Evolutionary conservation across 2,329 filamentous ascomycete genomes (phyloP).

Genomic region (Hypoxylon sp.): DNA sequence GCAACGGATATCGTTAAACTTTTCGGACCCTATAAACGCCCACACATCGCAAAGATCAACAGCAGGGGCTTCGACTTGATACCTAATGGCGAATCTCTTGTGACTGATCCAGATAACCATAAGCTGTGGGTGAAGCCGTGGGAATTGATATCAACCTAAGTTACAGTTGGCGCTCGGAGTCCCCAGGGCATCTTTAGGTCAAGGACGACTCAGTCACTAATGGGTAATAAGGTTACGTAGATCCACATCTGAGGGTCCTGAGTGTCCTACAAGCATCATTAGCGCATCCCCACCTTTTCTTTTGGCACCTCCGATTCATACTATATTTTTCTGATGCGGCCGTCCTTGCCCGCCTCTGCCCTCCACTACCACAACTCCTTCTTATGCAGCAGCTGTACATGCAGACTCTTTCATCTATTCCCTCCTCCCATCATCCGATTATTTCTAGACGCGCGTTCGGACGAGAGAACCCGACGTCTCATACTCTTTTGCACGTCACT

Average conservation of each 20-base stretch:
- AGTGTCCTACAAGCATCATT: not conserved
- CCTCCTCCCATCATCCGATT: constrained; percentile 14
- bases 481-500: constrained; percentile 14
- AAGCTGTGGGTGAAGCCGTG: constrained; percentile 27
- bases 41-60: constrained; percentile 12
- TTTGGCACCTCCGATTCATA: constrained; percentile 39
- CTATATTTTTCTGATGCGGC: constrained; percentile 44
- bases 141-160: constrained; percentile 16
- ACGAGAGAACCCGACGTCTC: constrained; percentile 20
- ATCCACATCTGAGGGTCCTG: constrained; percentile 23
- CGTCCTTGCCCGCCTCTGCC: constrained; percentile 32
- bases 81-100: constrained; percentile 9
- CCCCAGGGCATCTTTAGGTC: too few relatives aligned
- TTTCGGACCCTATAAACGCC: not conserved
- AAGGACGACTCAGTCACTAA: constrained; percentile 13
- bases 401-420: constrained; percentile 26
- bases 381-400: constrained; percentile 32
- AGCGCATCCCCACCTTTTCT: constrained; percentile 28
- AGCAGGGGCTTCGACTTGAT: constrained; percentile 12
- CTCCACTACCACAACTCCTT: constrained; percentile 20
- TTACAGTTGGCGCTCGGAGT: constrained; percentile 1
- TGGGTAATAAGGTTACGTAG: constrained; percentile 31
- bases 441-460: constrained; percentile 21
- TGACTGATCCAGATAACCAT: constrained; percentile 21
- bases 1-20: not conserved